These are phyloP conservation scores for Chaetomium cochliodes DNA, from an alignment of 495 filamentous ascomycete genomes.

Conservation along the genomic window DNA sequence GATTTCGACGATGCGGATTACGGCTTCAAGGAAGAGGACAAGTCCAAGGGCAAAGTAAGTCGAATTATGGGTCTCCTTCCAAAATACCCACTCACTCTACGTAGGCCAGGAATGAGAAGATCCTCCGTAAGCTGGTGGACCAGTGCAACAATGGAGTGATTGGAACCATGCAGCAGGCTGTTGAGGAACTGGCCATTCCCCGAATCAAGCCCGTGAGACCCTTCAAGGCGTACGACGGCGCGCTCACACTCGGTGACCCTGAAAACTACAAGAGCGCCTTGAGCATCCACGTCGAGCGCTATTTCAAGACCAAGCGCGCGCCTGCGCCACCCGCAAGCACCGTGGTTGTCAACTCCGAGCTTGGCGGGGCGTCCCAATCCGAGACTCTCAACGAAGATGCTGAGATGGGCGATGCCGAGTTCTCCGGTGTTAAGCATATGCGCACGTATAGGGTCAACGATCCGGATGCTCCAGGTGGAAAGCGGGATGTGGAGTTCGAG, in stretches of 20 bases:
- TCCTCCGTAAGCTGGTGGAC: slow-evolving; percentile 62
- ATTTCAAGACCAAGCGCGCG: slow-evolving; percentile 77
- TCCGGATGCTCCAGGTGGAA: slow-evolving; percentile 69
- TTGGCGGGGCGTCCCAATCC: slow-evolving; percentile 45
- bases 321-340: slow-evolving; percentile 70
- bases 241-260: slow-evolving; percentile 76
- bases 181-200: slow-evolving; percentile 68
- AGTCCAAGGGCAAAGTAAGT: slow-evolving; percentile 62
- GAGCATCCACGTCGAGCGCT: slow-evolving; percentile 84
- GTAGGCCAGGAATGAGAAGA: slow-evolving; percentile 59
- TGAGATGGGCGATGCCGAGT: slow-evolving; percentile 45
- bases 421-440: slow-evolving; percentile 67
- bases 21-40: slow-evolving; percentile 91
- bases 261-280: slow-evolving; percentile 71
- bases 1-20: slow-evolving; percentile 94
- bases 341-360: slow-evolving; percentile 58
- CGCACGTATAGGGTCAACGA: slow-evolving; percentile 79
- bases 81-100: not conserved
- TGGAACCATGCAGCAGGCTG: slow-evolving; percentile 81
- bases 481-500: slow-evolving; percentile 78
- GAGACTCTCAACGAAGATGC: slow-evolving; percentile 49
- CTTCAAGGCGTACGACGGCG: slow-evolving; percentile 74
- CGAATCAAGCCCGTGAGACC: slow-evolving; percentile 70
- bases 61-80: not conserved
- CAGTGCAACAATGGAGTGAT: slow-evolving; percentile 62